phyloP scores from a whole-genome alignment of 257 asterid genomes.

The Gentiana dahurica region DNA sequence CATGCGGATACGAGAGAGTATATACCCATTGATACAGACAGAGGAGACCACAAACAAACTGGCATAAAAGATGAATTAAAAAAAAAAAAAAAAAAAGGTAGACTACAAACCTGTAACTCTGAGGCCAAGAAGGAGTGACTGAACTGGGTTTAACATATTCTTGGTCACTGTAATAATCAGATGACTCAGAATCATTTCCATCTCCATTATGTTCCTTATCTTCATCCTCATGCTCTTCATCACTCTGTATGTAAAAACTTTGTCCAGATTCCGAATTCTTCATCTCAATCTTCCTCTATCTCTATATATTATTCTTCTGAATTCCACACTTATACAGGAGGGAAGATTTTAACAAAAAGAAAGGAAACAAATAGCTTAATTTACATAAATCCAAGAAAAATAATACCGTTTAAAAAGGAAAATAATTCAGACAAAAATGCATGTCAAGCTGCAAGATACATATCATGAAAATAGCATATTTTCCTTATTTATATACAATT shows the following conservation, averaged over 20 bases:
- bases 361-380: too few relatives aligned
- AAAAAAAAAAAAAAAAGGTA: neutral
- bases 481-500: too few relatives aligned
- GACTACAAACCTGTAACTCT: constrained; percentile 63
- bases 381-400: too few relatives aligned
- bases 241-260: constrained; percentile 74
- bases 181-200: constrained; percentile 58
- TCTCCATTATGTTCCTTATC: constrained; percentile 34
- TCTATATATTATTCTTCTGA: neutral
- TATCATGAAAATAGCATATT: too few relatives aligned
- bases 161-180: constrained; percentile 35
- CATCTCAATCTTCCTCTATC: constrained; percentile 27
- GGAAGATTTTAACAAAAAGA: too few relatives aligned
- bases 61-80: neutral
- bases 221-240: constrained; percentile 42
- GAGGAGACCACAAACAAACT: neutral
- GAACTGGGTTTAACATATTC: constrained; percentile 28
- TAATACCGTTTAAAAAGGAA: too few relatives aligned
- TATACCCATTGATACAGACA: neutral
- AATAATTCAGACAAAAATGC: too few relatives aligned
- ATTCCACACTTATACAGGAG: too few relatives aligned
- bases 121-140: constrained; percentile 75
- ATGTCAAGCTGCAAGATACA: too few relatives aligned
- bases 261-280: constrained; percentile 64
- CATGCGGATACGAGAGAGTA: too few relatives aligned